These are phyloP conservation scores for Barnettozyma vustinii DNA, from an alignment of 805 yeast genomes.

Conservation along the genomic window DNA sequence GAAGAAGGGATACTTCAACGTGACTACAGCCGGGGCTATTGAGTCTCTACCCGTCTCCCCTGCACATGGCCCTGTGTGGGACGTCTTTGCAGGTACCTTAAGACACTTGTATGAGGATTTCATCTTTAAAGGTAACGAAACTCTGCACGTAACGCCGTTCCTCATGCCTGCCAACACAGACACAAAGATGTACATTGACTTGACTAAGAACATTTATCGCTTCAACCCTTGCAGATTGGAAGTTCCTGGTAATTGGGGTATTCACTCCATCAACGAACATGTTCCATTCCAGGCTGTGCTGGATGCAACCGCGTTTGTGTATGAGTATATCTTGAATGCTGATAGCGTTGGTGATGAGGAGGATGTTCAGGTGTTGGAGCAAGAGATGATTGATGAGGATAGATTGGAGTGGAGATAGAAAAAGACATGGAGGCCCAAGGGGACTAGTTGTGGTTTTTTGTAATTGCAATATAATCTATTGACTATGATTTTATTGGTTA, in stretches of 20 bases:
- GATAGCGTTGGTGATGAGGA: slow-evolving; percentile 21
- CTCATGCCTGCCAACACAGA: slow-evolving; percentile 70
- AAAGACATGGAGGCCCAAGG: not conserved
- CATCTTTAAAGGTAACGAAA: slow-evolving; percentile 37
- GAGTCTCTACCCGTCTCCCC: slow-evolving; percentile 16
- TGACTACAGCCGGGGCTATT: slow-evolving; percentile 11
- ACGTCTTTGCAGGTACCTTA: slow-evolving; percentile 26
- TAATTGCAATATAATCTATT: not conserved
- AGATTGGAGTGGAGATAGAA: not conserved
- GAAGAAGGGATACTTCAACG: slow-evolving; percentile 26
- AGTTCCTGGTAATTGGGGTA: slow-evolving; percentile 17
- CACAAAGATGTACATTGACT: slow-evolving; percentile 57
- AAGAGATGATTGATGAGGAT: not conserved
- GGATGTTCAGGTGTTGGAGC: not conserved
- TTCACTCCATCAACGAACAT: slow-evolving; percentile 57
- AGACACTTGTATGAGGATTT: slow-evolving; percentile 50
- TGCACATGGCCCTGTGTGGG: slow-evolving; percentile 19
- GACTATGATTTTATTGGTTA: too few species aligned
- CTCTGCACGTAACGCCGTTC: slow-evolving; percentile 40
- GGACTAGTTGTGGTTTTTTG: not conserved
- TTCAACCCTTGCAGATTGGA: slow-evolving; percentile 28
- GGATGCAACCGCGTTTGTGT: slow-evolving; percentile 44
- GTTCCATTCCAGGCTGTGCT: slow-evolving; percentile 47
- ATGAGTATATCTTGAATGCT: slow-evolving; percentile 41
- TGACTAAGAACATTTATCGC: slow-evolving; percentile 57